Base-by-base conservation (phyloP, 495 filamentous ascomycete species). In the Astrocystis sublimbata region DNA sequence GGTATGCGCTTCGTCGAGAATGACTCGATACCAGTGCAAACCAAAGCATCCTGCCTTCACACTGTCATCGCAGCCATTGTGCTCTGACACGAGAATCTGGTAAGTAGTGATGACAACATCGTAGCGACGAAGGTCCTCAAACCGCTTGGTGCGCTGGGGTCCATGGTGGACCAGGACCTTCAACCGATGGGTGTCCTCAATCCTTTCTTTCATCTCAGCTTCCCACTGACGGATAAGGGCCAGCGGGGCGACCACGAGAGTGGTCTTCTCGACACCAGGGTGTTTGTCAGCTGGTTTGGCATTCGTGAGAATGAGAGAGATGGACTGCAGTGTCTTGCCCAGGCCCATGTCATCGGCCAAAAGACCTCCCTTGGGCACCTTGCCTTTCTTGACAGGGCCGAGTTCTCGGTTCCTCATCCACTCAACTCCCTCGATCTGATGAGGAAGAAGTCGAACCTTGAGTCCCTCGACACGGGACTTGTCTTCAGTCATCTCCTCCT, bases 171-270 rank as follows among this genome's bases (percentile, higher is more conserved):
- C 85, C 62, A 85, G 87, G 8, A 98, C 92, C 58, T 86, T 84
- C 21, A 96, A 79, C 63, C 70, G 81, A 65, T 94, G 90, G 5
- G 81, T 79, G 35, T 79, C 71, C 36, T 83, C 76, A 13, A 97
- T 86, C 70, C 90, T 93, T 42, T 88, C 86, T 43, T 86, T 87
- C 69, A 98, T 90, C 72, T 98, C 94, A 2, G 86, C 79, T 73
- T 98, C 94, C 94, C 94, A 98, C 76, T 98, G 94, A 64, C 93
- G 92, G 77, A 98, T 97, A 26, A 98, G 82, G 19, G 93, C 93
- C 28, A 98, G 76, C 15, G 94, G 94, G n/a, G 93, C 94, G 57
- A 98, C 89, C 41, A 98, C 92, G 9, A 98, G 79, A 0, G 94
- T 98, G 9, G 86, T 85, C 66, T 88, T 91, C 68, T 86, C 89